phyloP scores from a whole-genome alignment of 2,329 filamentous ascomycete genomes.

The Colletotrichum destructivum region DNA sequence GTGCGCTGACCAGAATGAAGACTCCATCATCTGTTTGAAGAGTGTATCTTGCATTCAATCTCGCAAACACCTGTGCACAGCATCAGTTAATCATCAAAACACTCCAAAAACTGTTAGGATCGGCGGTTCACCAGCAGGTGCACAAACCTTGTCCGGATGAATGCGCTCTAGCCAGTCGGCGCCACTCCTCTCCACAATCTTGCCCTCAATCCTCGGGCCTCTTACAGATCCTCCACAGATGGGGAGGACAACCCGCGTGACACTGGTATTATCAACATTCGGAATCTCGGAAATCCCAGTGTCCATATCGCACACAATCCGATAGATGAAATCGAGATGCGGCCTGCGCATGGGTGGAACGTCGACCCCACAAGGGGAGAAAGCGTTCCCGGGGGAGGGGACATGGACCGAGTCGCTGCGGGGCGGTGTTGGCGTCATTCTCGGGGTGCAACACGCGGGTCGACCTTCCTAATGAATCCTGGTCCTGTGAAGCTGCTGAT shows the following conservation, averaged over 20 bases:
- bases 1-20: conserved; percentile 43
- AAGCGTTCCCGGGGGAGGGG: conserved; percentile 40
- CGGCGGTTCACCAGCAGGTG: neutral
- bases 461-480: neutral
- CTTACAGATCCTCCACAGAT: conserved; percentile 43
- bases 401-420: conserved; percentile 14
- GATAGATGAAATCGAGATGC: conserved; percentile 45
- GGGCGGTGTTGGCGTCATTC: neutral
- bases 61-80: conserved; percentile 26
- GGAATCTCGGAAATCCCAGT: conserved; percentile 37
- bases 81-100: neutral
- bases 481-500: neutral
- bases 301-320: conserved; percentile 45
- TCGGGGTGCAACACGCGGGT: neutral
- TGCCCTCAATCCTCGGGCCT: conserved; percentile 42
- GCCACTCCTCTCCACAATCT: conserved; percentile 45
- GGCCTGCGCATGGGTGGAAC: conserved; percentile 44
- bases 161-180: conserved; percentile 45
- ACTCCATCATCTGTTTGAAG: conserved; percentile 44
- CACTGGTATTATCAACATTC: conserved; percentile 39
- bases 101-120: neutral
- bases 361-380: conserved; percentile 39
- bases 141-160: conserved; percentile 35
- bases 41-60: conserved; percentile 44
- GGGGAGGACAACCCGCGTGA: conserved; percentile 44